Conservation (phyloP, 2,329 filamentous ascomycete species). For the Trichoderma aggressivum region DNA sequence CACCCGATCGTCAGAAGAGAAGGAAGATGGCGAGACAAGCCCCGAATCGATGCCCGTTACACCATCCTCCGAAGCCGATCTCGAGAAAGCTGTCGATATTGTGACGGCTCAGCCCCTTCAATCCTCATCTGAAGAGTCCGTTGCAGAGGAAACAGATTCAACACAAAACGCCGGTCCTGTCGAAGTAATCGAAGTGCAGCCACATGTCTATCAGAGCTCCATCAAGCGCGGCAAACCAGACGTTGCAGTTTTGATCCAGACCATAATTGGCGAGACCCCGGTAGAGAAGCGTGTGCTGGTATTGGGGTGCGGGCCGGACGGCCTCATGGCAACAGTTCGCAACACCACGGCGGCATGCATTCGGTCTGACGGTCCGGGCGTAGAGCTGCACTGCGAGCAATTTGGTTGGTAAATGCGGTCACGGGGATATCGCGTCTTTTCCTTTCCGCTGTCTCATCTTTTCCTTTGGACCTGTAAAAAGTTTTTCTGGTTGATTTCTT, state of each 20-base stretch:
- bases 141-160: constrained; percentile 22
- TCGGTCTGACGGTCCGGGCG: constrained; percentile 37
- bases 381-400: constrained; percentile 49
- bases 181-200: neutral
- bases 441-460: neutral
- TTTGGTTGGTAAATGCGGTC: constrained; percentile 40
- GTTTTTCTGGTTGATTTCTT: neutral
- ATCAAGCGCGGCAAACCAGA: constrained; percentile 38
- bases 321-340: constrained; percentile 42
- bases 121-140: constrained; percentile 22
- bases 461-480: neutral
- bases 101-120: neutral
- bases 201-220: constrained; percentile 21
- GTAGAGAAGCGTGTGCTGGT: constrained; percentile 38
- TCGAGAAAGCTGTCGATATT: constrained; percentile 8
- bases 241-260: constrained; percentile 34
- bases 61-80: constrained; percentile 15
- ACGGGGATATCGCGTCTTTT: neutral
- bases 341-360: constrained; percentile 41
- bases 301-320: constrained; percentile 45
- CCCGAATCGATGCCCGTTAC: constrained; percentile 15
- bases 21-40: neutral
- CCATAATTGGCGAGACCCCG: constrained; percentile 28
- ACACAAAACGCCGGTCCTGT: neutral
- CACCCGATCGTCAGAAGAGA: constrained; percentile 27